Evolutionary conservation across 345 rosid species (phyloP), one percentile per base, ranked within the genome.

Genomic region (Aurinia saxatilis): DNA sequence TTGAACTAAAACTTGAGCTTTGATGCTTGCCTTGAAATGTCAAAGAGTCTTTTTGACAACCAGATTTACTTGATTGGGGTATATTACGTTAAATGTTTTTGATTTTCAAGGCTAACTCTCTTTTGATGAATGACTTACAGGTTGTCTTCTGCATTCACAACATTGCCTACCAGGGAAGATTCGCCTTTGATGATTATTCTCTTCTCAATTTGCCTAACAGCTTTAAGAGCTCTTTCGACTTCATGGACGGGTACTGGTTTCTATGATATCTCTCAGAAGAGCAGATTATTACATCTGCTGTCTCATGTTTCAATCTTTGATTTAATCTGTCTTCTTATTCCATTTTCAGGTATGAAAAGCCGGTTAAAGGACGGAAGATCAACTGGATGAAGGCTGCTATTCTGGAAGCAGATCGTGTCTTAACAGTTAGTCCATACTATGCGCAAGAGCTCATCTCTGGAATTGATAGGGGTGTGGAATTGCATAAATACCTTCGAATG

Each of bases 311-410:
- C 14, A 30, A 10, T 30, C 21, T 30, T 53, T 10, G 8, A 42
- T 40, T 36, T 31, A 13, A 21, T 45, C 10, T 33, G n/a, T 15
- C 14, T 66, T 6, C 17, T 50, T 63, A 56, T 55, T 55, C 29
- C 7, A 14, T 62, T 10, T 41, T 51, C 73, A 91, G 98, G 54
- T 57, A 82, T 58, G 14, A 56, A 4, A 79, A 85, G 75, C 97
- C 99, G 1, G 79, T 62, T 21, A 81, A 82, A 77, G 99, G 99
- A 63, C 80, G 95, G 77, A 93, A 93, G 71, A 85, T 89, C 68
- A 93, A 93, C 63, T 93, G 99, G 99, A 80, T 93, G 97, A 89
- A 93, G 65, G 96, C 91, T 72, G 99, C 78, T 39, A 78, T 93
- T 63, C 67, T 87, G 17, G 96, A 93, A 85, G 65, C 96, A 1